A percentile compares a stretch with the other conserved stretches of the same genome.
phyloP scores from a whole-genome alignment of 768 basidiomycete species.

The Leccinum pellstonianum region DNA sequence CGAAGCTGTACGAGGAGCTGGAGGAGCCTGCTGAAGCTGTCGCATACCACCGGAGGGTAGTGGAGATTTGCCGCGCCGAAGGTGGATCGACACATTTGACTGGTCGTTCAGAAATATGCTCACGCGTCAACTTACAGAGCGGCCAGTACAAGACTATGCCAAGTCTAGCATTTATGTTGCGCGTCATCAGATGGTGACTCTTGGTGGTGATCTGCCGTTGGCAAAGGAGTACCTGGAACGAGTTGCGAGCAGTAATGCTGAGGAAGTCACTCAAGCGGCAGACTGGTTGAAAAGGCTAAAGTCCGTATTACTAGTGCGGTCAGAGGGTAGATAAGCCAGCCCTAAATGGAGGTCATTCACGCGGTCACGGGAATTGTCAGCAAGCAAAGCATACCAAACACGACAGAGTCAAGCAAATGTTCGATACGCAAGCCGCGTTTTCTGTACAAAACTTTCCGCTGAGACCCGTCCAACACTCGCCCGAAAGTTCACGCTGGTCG shows the following conservation, averaged over 20 bases:
- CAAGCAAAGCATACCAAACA: constrained; percentile 41
- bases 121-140: constrained; percentile 38
- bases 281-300: constrained; percentile 67
- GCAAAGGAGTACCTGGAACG: constrained; percentile 72
- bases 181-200: constrained; percentile 64
- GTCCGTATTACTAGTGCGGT: constrained; percentile 28
- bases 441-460: constrained; percentile 30
- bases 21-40: constrained; percentile 69
- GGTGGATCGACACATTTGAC: constrained; percentile 34
- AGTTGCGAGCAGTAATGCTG: constrained; percentile 76
- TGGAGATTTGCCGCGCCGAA: constrained; percentile 58
- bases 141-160: constrained; percentile 74
- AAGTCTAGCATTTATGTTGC: constrained; percentile 85
- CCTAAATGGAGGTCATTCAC: constrained; percentile 36
- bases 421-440: constrained; percentile 28
- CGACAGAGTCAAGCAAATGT: constrained; percentile 35
- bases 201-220: constrained; percentile 63
- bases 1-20: constrained; percentile 64
- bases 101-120: constrained; percentile 6
- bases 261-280: constrained; percentile 72
- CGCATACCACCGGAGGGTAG: constrained; percentile 78
- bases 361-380: constrained; percentile 38
- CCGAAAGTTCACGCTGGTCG: background rate
- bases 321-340: constrained; percentile 22
- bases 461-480: constrained; percentile 13